Percentiles rank a stretch among this genome's conserved stretches.
Conservation (phyloP, 1,284 basidiomycete genomes). For the Ceratobasidium sp. region DNA sequence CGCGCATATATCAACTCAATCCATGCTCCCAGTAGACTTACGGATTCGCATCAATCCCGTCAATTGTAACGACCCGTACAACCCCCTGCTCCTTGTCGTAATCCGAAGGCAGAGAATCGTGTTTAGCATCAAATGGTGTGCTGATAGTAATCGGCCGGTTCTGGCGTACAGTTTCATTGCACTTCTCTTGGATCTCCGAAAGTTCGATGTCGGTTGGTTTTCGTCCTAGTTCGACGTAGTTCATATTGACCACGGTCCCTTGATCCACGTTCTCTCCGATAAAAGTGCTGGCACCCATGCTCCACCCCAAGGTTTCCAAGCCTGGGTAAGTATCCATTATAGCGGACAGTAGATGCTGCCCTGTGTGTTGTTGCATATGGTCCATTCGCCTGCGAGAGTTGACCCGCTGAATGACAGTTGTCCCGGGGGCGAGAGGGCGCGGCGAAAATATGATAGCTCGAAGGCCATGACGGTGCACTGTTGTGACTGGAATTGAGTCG, state of each 20-base stretch:
- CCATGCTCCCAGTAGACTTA: neutral
- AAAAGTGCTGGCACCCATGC: constrained; percentile 39
- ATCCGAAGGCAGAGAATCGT: constrained; percentile 37
- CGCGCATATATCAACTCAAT: neutral
- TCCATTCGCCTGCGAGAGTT: constrained; percentile 37
- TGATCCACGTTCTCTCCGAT: neutral
- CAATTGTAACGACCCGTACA: constrained; percentile 45
- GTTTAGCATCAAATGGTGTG: constrained; percentile 28
- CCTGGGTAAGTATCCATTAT: constrained; percentile 45
- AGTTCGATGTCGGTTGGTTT: constrained; percentile 44
- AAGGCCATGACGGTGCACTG: constrained; percentile 38
- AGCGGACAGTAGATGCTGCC: constrained; percentile 45
- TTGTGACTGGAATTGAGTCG: constrained; percentile 25
- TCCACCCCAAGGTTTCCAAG: constrained; percentile 45
- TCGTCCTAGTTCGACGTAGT: constrained; percentile 40
- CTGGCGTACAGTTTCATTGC: constrained; percentile 37
- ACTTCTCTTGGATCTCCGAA: constrained; percentile 39
- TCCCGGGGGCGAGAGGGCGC: constrained; percentile 29
- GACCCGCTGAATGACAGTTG: constrained; percentile 29
- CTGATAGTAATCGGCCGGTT: constrained; percentile 27
- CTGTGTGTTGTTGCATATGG: constrained; percentile 48
- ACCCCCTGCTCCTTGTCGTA: constrained; percentile 44
- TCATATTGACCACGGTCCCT: neutral
- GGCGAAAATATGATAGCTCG: constrained; percentile 44
- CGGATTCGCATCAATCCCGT: constrained; percentile 46